Base-by-base conservation (phyloP, 2,329 filamentous ascomycete species). In the Cytospora piceae region DNA sequence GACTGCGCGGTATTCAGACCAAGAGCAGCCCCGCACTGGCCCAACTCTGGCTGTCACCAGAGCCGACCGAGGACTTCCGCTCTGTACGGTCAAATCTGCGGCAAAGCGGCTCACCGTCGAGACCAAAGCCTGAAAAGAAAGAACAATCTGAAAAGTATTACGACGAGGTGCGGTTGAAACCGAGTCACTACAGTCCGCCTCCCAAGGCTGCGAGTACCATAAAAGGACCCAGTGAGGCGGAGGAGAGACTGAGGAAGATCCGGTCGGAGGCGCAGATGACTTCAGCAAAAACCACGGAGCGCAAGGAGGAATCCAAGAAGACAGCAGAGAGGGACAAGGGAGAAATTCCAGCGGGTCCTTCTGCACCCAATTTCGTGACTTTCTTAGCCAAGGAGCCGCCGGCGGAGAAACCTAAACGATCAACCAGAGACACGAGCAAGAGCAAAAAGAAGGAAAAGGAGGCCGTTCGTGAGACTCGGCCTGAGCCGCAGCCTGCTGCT, bases 21-120 rank as follows among this genome's bases (percentile, higher is more conserved):
- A 58, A 60, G 17, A 58, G 55, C 6, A 8, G 22, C 15, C 34
- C 52, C 3, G 31, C 27, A 12, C n/a, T 52, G 32, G 52, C 56
- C 9, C 29, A 46, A 31, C 27, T 14, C 3, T 12, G 3, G 31
- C n/a, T 32, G 9, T 32, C 59, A 12, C 56, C 42, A 58, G 37
- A 66, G 17, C 55, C 55, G n/a, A 24, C 32, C 12, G 58, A 62
- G 20, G 58, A 39, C 34, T 53, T 55, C 42, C 59, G 46, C 14
- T 37, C 51, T 5, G 57, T 65, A 15, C 57, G 63, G 14, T 24
- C 55, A 37, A 62, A 55, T 20, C 57, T 57, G 22, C 61, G 42
- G 20, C 65, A 39, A 22, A 57, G 51, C 15, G 56, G 53, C 39
- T 24, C 53, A 6, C 46, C 56, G 31, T 59, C 32, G 7, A 34